These are phyloP conservation scores for Spathaspora hagerdaliae DNA, from an alignment of 805 yeast genomes.

Conservation along the genomic window DNA sequence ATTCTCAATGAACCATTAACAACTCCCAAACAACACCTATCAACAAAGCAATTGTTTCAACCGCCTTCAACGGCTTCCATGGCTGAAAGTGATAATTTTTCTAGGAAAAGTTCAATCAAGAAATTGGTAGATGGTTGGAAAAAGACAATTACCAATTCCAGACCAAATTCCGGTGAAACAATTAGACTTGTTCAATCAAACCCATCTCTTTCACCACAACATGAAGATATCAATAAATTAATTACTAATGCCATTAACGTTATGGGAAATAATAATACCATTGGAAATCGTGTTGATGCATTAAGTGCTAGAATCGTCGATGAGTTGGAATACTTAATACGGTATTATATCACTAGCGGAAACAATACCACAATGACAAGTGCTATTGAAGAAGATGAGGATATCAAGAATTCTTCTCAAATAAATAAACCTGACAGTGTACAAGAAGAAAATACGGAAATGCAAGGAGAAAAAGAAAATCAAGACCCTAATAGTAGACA, in stretches of 20 bases:
- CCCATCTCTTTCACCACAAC: too few relatives aligned
- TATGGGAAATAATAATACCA: constrained; percentile 7
- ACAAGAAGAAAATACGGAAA: too few relatives aligned
- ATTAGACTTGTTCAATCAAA: too few relatives aligned
- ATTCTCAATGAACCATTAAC: background rate
- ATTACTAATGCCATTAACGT: constrained; percentile 16
- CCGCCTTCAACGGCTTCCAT: constrained; percentile 4
- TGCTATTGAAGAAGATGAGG: constrained; percentile 16
- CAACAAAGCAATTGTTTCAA: background rate
- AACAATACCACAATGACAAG: constrained; percentile 13
- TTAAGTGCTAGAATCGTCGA: constrained; percentile 68
- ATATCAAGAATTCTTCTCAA: constrained; percentile 2
- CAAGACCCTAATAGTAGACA: background rate
- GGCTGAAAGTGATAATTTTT: constrained; percentile 13
- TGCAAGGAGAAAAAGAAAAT: too few relatives aligned
- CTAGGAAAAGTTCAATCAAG: constrained; percentile 32
- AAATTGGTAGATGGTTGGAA: constrained; percentile 41
- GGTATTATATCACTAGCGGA: constrained; percentile 34
- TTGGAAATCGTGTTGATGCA: constrained; percentile 49
- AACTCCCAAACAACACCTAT: background rate
- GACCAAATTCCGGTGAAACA: background rate
- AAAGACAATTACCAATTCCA: constrained; percentile 20
- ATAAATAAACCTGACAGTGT: background rate
- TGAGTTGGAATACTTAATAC: constrained; percentile 55
- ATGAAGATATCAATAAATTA: constrained; percentile 13